Evolutionary conservation across 176 grass and related monocot genomes (phyloP).

Genomic region (Raddia guianensis): DNA sequence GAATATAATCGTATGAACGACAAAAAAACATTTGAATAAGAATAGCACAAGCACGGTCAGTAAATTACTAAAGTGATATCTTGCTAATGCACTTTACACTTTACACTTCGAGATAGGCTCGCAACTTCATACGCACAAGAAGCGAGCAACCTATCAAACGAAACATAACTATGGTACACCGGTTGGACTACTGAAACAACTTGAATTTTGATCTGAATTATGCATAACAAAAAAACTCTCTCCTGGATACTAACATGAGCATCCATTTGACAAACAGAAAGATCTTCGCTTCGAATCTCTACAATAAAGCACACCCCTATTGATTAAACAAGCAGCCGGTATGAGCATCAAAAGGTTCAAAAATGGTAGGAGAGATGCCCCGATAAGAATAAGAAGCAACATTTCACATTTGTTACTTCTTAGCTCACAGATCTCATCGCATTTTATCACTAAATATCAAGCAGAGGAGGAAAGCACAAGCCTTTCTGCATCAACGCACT

Average conservation of each 20-base stretch:
- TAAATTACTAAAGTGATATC: neutral
- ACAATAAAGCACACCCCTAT: neutral
- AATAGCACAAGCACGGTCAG: neutral
- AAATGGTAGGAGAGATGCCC: neutral
- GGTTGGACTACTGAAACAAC: neutral
- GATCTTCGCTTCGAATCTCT: neutral
- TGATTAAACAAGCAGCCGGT: neutral
- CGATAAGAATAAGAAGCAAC: neutral
- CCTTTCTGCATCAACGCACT: neutral
- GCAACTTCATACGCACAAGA: no score
- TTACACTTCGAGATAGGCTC: no score
- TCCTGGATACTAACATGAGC: neutral
- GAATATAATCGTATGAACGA: constrained; percentile 6
- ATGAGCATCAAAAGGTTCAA: neutral
- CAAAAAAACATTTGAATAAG: neutral
- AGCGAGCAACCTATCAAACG: neutral
- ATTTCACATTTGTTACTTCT: neutral
- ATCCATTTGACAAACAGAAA: neutral
- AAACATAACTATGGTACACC: neutral
- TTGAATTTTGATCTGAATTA: constrained; percentile 17
- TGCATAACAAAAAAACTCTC: neutral
- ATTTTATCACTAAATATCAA: neutral
- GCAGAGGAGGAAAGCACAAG: neutral
- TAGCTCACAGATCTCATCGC: neutral
- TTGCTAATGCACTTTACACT: neutral